Evolutionary conservation across 371 early-diverging fungal species (phyloP), one percentile per base, ranked within the genome.

Genomic region (Saksenaea vasiformis): DNA sequence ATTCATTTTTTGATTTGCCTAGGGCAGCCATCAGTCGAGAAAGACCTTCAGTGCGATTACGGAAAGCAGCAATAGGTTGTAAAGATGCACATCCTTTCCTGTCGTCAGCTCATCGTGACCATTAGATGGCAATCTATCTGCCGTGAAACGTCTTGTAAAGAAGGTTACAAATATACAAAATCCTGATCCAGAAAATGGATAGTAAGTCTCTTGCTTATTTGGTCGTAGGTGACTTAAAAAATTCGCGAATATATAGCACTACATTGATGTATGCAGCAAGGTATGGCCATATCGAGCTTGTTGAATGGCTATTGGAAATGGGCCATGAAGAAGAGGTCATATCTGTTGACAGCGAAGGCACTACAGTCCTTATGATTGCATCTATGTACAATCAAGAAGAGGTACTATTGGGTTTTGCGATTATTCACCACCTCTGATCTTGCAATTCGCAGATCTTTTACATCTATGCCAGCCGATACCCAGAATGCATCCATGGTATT

Each of bases 311-410:
- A 14, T 62, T 83, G 17, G 77, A 76, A 10, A 68, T 74, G 38
- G 78, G 78, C 5, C 83, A 83, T 66, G 83, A 83, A 61, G 80
- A 82, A 34, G 77, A 83, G 54, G 76, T 72, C 4, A 80, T 83
- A 35, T 83, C 83, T 3, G 69, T 83, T 65, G 80, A 80, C 58
- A 67, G 75, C 38, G 72, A 83, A 60, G 83, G 80, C 1, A 76
- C 73, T 3, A 83, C 80, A 0, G 83, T 83, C 1, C 60, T 83
- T 9, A 83, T 83, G 83, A 62, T 83, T 39, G 83, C 83, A 0
- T 77, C 77, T 17, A 74, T 79, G 70, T 75, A 78, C 56, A 78
- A 77, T 22, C 72, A 78, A 19, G 76, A 77, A 61, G 80, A 83
- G 73, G 82, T 82, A 69, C 34, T 47, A 17, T 10, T 5, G 26